Evolutionary conservation across 164 flowering plant species (phyloP), one percentile per base, ranked within the genome.

Genomic region (Liquidambar formosana): DNA sequence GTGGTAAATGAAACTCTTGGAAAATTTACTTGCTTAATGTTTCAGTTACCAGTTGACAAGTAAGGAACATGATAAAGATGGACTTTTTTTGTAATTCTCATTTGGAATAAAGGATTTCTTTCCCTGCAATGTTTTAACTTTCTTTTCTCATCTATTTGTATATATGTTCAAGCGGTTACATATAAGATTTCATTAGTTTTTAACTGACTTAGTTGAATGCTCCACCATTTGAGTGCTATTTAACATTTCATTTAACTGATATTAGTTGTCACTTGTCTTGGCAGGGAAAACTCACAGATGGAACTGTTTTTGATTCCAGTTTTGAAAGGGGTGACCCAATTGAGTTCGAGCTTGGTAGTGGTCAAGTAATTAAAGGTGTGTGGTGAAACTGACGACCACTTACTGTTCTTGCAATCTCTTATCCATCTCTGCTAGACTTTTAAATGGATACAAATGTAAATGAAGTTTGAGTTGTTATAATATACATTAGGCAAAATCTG

Each of bases 261-360:
- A 38, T 10, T 48, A 41, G 15, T 52, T 26, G 4, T 22, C 51
- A 19, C 28, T 74, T 65, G 6, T 51, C 21, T 53, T 79, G 64
- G 68, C 94, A 96, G 99, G 99, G 99, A 54, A 83, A 78, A 73
- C 97, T 96, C 68, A 90, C 97, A 0, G 98, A 96, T 88, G 99
- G 98, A 78, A 93, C 97, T 68, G 97, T 96, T 44, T 96, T 96
- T 66, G 99, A 96, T 70, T 96, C 99, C 65, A 96, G 99, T 76
- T 93, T 82, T 79, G 98, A 96, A 68, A 89, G 99, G 80, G 94
- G 89, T 69, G 94, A 91, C 71, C 98, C 99, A 4, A 91, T 96
- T 79, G 94, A 86, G 71, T 96, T 96, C 81, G 93, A 88, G 77
- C 95, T 96, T 83, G 99, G 99, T 57, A 76, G 67, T 60, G 99